Evolutionary conservation across 805 yeast genomes (phyloP), one percentile per base, ranked within the genome.

Genomic region (Suhomyces emberorum): DNA sequence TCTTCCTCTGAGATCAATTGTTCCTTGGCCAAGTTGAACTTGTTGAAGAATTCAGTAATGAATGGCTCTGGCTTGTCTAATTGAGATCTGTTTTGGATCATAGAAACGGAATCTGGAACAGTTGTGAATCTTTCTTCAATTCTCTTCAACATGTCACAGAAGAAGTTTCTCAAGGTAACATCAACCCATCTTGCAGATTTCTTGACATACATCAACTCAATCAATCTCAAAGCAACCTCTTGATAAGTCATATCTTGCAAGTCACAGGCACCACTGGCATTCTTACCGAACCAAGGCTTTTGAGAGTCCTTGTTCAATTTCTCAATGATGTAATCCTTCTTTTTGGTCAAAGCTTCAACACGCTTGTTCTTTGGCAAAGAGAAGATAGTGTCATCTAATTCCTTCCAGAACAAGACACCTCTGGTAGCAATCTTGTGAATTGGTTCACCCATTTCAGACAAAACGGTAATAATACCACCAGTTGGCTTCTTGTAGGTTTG

Each of bases 391-490:
- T 87, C 91, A 65, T 93, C 99, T 70, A 93, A 73, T 69, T 93
- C 98, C 62, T 88, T 86, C 98, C 99, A 93, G 61, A 93, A 80
- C 65, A 86, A 60, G 42, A 93, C 98, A 74, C 96, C 97, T 63
- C 98, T 83, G 41, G 99, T 93, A 20, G 98, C 98, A 50, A 93
- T 77, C 73, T 93, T 93, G 69, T 93, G 99, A 58, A 93, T 93
- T 57, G 98, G 98, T 72, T 93, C 98, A 60, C 99, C 98, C 98
- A 93, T 93, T 73, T 93, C 99, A 12, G 98, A 91, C 60, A 86
- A 76, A 44, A 93, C 98, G 38, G 98, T 91, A 51, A 93, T 72
- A 48, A 93, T 79, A 66, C 98, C 99, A 71, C 98, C 98, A 42
- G 97, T 81, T 55, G 96, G 91, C 58, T 83, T 83, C 71, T 85